A percentile compares a stretch with the other conserved stretches of the same genome.
These are phyloP conservation scores for Phlebiopsis flavidoalba DNA, from an alignment of 768 basidiomycete genomes.

Conservation along the genomic window DNA sequence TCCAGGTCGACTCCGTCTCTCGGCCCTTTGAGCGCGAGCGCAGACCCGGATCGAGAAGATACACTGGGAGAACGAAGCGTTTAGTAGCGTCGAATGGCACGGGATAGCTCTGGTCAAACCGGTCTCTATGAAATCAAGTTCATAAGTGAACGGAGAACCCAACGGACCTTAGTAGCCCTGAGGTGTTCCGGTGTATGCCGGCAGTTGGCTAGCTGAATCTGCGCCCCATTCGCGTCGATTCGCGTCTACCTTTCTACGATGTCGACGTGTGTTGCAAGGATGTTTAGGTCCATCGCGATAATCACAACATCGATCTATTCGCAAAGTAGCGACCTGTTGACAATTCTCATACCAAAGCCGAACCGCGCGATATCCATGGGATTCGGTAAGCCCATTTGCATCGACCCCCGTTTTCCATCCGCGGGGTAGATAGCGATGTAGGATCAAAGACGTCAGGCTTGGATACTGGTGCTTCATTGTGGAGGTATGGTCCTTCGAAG, in stretches of 20 bases:
- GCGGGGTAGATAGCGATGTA: slow-evolving; percentile 18
- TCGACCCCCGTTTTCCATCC: neutral
- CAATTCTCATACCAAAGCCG: slow-evolving; percentile 12
- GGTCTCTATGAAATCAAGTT: too few species aligned
- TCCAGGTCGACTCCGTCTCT: too few species aligned
- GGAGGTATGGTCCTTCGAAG: slow-evolving; percentile 17
- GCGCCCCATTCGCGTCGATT: slow-evolving; percentile 13
- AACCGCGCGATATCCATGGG: neutral
- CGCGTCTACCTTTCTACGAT: slow-evolving; percentile 12
- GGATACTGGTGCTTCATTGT: slow-evolving; percentile 14
- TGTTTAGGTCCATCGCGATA: slow-evolving; percentile 6
- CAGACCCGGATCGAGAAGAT: neutral
- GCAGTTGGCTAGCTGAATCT: neutral
- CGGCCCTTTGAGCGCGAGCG: neutral
- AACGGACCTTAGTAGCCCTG: neutral
- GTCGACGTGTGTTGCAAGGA: slow-evolving; percentile 16
- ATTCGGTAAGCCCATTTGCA: neutral
- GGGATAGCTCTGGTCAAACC: neutral
- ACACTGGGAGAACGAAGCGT: neutral
- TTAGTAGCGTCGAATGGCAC: neutral
- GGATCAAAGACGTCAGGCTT: slow-evolving; percentile 18
- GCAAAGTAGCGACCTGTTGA: slow-evolving; percentile 13
- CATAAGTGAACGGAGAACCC: neutral
- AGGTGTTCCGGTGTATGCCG: neutral
- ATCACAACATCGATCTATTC: slow-evolving; percentile 17